Percentiles rank a stretch among this genome's conserved stretches.
These are phyloP conservation scores for Moesziomyces sp. DNA, from an alignment of 1,284 basidiomycete species.

Conservation along the genomic window DNA sequence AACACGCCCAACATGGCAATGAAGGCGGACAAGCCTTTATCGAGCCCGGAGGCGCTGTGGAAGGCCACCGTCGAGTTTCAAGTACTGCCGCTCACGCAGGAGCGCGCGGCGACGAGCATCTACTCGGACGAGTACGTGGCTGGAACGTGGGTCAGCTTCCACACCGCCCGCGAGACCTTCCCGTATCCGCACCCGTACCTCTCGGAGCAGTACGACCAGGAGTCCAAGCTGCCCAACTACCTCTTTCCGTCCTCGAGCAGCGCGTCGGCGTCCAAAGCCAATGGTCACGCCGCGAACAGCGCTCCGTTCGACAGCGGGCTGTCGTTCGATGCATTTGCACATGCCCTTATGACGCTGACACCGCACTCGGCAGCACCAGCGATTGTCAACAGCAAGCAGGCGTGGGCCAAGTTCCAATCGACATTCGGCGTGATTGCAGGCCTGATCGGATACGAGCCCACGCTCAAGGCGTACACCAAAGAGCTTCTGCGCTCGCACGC, in stretches of 20 bases:
- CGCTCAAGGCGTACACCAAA: conserved; percentile 74
- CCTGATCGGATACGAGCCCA: conserved; percentile 69
- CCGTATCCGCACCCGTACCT: conserved; percentile 44
- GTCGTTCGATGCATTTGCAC: conserved; percentile 50
- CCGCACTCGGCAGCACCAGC: conserved; percentile 23
- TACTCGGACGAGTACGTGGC: conserved; percentile 37
- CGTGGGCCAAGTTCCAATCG: conserved; percentile 55
- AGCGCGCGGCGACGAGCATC: conserved; percentile 24
- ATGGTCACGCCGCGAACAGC: not conserved
- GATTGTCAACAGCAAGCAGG: conserved; percentile 49
- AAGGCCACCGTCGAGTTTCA: conserved; percentile 39
- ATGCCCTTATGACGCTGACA: conserved; percentile 57
- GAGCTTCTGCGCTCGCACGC: conserved; percentile 76
- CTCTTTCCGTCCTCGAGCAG: conserved; percentile 3
- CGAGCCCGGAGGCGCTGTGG: conserved; percentile 26
- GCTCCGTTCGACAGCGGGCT: not conserved
- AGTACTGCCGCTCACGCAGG: conserved; percentile 23
- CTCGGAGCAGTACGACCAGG: not conserved
- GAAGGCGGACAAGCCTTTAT: conserved; percentile 33
- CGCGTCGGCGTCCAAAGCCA: not conserved
- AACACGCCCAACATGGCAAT: conserved; percentile 43
- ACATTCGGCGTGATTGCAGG: conserved; percentile 66
- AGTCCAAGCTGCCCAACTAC: conserved; percentile 18
- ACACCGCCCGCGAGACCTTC: conserved; percentile 27
- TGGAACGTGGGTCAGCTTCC: conserved; percentile 47